Base-by-base conservation (phyloP, 371 early-diverging fungal species). In the Mucor racemosus region DNA sequence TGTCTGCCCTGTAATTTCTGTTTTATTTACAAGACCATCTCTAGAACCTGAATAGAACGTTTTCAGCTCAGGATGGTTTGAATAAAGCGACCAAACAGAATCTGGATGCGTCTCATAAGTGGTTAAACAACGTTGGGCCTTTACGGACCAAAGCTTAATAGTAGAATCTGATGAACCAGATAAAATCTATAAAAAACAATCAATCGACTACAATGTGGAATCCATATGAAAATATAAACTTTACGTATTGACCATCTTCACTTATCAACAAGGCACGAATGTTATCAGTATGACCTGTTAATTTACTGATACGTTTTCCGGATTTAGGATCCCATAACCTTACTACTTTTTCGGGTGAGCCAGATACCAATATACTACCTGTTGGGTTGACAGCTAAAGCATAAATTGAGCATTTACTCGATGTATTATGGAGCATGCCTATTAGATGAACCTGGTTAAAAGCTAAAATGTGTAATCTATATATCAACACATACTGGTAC, bases 201-300 rank as follows among this genome's bases (percentile, higher is more conserved):
- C 26, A 31, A 11, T 33, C 14, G 11, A 54, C 34, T 11, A 13
- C 1, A 26, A 1, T 26, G 26, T 26, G 3, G 3, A 26, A 26
- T 3, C 26, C 1, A 26, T 26, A 3, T 26, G 3, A 26, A 26
- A 26, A 31, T 54, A 14, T 10, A 26, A 14, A 31, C 54, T 5
- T 26, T 54, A 93, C 92, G 62, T 90, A 86, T 68, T 91, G 86
- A 17, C 97, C 96, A 75, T 96, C 97, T 26, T 94, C 88, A 60
- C 93, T 91, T 14, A 98, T 80, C 42, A 97, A 75, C 15, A 97
- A 71, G 10, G 94, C 88, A 55, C 97, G 92, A 36, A 98, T 92
- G 67, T 93, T 93, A 68, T 98, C 99, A 0, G 95, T 93, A 71
- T 98, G 99, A 0, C 99, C 99, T 8, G 91, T 85, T 59, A 98